Base-by-base conservation (phyloP, 108 stramenopile species). In the Aurantiochytrium sp. region DNA sequence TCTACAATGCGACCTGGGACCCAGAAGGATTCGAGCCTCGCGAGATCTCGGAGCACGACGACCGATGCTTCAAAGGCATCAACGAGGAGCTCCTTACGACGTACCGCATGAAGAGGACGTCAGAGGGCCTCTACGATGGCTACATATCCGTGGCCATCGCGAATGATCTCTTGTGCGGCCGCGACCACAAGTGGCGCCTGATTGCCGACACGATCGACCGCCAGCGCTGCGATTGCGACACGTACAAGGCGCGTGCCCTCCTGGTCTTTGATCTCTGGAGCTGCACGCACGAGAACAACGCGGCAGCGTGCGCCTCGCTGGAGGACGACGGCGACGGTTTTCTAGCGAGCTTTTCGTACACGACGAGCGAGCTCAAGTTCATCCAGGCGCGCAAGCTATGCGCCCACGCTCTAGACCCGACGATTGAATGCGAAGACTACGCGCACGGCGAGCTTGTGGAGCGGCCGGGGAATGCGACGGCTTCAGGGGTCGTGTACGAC, bases 151-250 rank as follows among this genome's bases (percentile, higher is more conserved):
- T 90, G 36, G 91, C 92, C 21, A 81, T 90, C 15, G 68, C 89
- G 32, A 89, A 54, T 34, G 90, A 92, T 48, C 53, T 90, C 32
- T 24, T 31, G 19, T 96, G 96, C 68, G 95, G 87, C 6, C 89
- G 96, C 15, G 96, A 96, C 86, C 89, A 94, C 87, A 96, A 96
- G 93, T 95, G 95, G 88, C 36, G 85, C 19, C 90, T 92, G n/a
- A 87, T 94, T 17, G 85, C 50, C 54, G 86, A 91, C 37, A 94
- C 95, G 24, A 90, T 95, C 48, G 55, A 89, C 50, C 88, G 95
- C 0, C 73, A 91, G n/a, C 95, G 95, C 48, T 96, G 96, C 90
- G 87, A 96, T 69, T 96, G 96, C 87, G 42, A 86, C 31, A 85
- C 73, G 3, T 93, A 92, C 55, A 87, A 95, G 41, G 87, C 90